These are phyloP conservation scores for Schizothecium vesticola DNA, from an alignment of 495 filamentous ascomycete genomes.

Conservation along the genomic window DNA sequence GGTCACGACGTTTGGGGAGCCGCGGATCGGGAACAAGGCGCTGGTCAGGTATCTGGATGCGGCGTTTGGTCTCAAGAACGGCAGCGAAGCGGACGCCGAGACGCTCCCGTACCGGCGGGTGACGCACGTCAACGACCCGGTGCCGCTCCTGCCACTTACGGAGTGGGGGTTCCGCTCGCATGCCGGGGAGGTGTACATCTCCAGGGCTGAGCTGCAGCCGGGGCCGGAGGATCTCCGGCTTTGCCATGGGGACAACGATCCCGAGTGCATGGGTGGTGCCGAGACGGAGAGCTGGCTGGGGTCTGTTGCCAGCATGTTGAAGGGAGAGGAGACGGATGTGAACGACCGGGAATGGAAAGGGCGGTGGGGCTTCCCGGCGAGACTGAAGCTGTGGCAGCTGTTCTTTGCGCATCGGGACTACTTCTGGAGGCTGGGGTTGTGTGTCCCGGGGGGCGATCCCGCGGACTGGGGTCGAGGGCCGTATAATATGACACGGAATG, in stretches of 20 bases:
- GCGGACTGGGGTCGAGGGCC: constrained; percentile 55
- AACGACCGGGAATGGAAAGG: constrained; percentile 13
- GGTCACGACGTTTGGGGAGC: constrained; percentile 93
- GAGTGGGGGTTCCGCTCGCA: constrained; percentile 88
- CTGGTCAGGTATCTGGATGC: constrained; percentile 64
- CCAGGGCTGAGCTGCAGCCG: constrained; percentile 62
- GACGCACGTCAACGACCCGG: constrained; percentile 81
- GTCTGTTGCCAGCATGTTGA: constrained; percentile 2
- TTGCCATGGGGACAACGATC: constrained; percentile 69
- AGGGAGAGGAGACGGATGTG: constrained; percentile 15
- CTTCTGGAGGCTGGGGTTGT: constrained; percentile 88
- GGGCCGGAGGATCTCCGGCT: constrained; percentile 57
- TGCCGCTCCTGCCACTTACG: constrained; percentile 76
- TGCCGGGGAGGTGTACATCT: constrained; percentile 80
- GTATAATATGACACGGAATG: constrained; percentile 25
- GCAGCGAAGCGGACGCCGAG: constrained; percentile 13
- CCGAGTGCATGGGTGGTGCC: constrained; percentile 59
- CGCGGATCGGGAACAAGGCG: constrained; percentile 70
- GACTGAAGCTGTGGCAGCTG: constrained; percentile 79
- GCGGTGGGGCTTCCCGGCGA: constrained; percentile 46
- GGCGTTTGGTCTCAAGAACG: constrained; percentile 50
- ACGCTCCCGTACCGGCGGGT: constrained; percentile 62
- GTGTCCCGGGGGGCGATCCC: constrained; percentile 78
- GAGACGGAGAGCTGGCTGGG: constrained; percentile 29
- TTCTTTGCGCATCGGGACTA: constrained; percentile 95